A percentile compares a stretch with the other conserved stretches of the same genome.
These are phyloP conservation scores for Pichia cabralensis DNA, from an alignment of 805 yeast species.

Conservation along the genomic window DNA sequence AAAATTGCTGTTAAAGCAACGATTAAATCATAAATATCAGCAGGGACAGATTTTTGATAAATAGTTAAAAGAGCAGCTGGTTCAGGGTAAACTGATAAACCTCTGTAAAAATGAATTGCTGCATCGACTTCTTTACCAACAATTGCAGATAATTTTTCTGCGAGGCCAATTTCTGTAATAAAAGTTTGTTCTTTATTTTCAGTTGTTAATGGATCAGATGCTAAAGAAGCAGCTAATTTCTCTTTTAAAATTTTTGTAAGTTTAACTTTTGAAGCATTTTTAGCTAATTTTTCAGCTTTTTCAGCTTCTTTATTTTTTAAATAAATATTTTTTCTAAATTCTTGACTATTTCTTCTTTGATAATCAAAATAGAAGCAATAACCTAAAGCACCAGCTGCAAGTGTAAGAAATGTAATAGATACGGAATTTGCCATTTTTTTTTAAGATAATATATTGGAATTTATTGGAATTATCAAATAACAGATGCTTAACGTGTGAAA, in stretches of 20 bases:
- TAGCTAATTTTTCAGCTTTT: conserved; percentile 43
- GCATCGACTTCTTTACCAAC: conserved; percentile 70
- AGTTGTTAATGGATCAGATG: conserved; percentile 56
- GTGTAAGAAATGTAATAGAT: conserved; percentile 16
- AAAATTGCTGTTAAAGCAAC: conserved; percentile 83
- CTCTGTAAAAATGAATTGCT: conserved; percentile 88
- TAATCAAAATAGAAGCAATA: conserved; percentile 90
- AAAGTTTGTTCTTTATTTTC: conserved; percentile 67
- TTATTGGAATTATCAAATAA: too few species aligned
- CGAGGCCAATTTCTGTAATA: conserved; percentile 72
- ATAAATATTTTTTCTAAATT: conserved; percentile 70
- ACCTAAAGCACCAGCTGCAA: conserved; percentile 45
- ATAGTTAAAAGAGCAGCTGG: conserved; percentile 87
- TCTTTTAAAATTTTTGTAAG: conserved; percentile 51
- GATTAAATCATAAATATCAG: conserved; percentile 70
- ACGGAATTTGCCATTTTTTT: conserved; percentile 9
- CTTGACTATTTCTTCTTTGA: conserved; percentile 72
- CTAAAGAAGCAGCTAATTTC: conserved; percentile 55
- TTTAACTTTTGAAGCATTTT: conserved; percentile 48
- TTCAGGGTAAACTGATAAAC: conserved; percentile 85
- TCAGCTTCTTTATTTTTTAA: conserved; percentile 53
- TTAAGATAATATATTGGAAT: too few species aligned
- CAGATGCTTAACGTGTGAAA: too few species aligned
- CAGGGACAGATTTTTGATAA: conserved; percentile 83
- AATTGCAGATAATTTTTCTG: conserved; percentile 66